Base-by-base conservation (phyloP, 1,284 basidiomycete species). In the Prillingera fragicola region DNA sequence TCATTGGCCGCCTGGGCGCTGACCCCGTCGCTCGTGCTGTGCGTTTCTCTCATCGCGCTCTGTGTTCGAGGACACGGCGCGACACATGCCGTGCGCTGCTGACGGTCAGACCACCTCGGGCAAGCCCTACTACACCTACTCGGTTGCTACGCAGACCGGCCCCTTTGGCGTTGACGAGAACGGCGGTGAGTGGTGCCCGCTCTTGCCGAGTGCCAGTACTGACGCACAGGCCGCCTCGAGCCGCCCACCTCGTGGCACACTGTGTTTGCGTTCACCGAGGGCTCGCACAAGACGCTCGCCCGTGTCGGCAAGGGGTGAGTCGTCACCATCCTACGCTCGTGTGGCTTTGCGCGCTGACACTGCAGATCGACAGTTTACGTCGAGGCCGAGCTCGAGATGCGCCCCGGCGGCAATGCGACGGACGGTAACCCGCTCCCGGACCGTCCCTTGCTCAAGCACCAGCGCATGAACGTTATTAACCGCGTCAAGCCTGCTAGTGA, bases 331-430 rank as follows among this genome's bases (percentile, higher is more conserved):
- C 12, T 24, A 7, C 21, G 35, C 36, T 3, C n/a, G 9, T 29
- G 25, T 25, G 5, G 4, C 23, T 14, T 29, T 23, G 31, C 21
- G 7, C 17, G 19, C 26, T 32, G 25, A 28, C 18, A 1, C 15
- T 5, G 15, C 43, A 65, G 65, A 9, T 62, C 62, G 2, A 60
- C 61, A 7, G 62, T 69, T 22, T 67, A 57, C 43, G 62, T 69
- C 28, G 67, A 69, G 53, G 67, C 67, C 2, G 62, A 69, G 18
- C 47, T 69, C 13, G 63, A 65, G 41, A 67, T 67, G 65, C 45
- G 62, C 9, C 51, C 55, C 14, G 41, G 44, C 23, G 50, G 54
- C 3, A 31, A 45, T 6, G 54, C 44, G 0, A 34, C 45, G 8
- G 59, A 60, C 22, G 64, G 58, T 12, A 43, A 48, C 5, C 33